Conservation (phyloP, 495 filamentous ascomycete genomes). For the Acidiella bohemica region DNA sequence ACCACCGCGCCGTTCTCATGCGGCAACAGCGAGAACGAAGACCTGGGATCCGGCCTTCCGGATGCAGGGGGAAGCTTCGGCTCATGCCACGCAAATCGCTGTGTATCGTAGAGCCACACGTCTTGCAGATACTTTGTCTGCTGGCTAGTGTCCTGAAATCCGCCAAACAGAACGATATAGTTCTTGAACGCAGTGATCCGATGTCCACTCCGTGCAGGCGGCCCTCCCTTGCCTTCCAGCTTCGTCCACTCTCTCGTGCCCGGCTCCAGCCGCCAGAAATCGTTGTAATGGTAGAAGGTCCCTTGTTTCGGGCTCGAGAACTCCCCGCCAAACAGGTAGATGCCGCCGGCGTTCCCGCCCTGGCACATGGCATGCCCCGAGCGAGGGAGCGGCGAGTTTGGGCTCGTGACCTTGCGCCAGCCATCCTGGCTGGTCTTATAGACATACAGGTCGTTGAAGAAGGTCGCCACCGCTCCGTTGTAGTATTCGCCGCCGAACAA, state of each 20-base stretch:
- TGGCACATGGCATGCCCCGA: constrained; percentile 88
- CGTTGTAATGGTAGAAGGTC: constrained; percentile 98
- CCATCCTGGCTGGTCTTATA: constrained; percentile 76
- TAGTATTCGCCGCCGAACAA: constrained; percentile 75
- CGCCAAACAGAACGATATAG: constrained; percentile 61
- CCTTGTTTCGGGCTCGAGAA: constrained; percentile 83
- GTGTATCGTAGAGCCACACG: constrained; percentile 55
- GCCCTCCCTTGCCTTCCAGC: constrained; percentile 71
- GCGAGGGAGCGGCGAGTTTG: constrained; percentile 81
- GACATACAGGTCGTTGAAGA: constrained; percentile 67
- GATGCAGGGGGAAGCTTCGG: constrained; percentile 57
- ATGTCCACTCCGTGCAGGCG: constrained; percentile 83
- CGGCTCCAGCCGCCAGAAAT: constrained; percentile 88
- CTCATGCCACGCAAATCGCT: constrained; percentile 63
- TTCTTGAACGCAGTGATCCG: constrained; percentile 91
- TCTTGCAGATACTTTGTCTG: constrained; percentile 79
- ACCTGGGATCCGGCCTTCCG: constrained; percentile 77
- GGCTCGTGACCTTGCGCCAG: constrained; percentile 77
- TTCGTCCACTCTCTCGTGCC: constrained; percentile 75
- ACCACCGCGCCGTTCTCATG: constrained; percentile 79
- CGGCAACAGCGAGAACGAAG: constrained; percentile 79
- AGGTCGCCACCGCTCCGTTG: constrained; percentile 48
- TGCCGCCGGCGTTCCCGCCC: constrained; percentile 66
- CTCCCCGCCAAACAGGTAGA: constrained; percentile 85
- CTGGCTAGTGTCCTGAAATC: constrained; percentile 91